Conservation (phyloP, 2,329 filamentous ascomycete species). For the Proliferodiscus dingleyae region DNA sequence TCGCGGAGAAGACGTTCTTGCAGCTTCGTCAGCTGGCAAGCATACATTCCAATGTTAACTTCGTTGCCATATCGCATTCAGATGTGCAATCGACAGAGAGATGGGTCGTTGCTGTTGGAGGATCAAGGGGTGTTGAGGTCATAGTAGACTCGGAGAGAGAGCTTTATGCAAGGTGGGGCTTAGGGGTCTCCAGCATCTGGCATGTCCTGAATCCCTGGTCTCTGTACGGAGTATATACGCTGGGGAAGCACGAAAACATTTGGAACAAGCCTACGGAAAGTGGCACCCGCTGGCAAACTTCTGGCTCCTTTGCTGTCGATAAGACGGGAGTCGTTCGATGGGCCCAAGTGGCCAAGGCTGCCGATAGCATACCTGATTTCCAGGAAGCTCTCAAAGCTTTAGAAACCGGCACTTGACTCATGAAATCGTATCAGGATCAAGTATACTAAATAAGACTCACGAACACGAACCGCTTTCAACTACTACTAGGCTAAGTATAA, state of each 20-base stretch:
- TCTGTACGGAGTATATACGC: conserved; percentile 51
- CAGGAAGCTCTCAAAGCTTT: conserved; percentile 38
- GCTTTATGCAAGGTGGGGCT: conserved; percentile 60
- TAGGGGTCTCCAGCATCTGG: conserved; percentile 55
- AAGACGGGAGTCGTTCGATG: conserved; percentile 47
- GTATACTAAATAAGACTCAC: too few relatives aligned
- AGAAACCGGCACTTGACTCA: conserved; percentile 3
- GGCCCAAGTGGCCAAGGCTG: conserved; percentile 42
- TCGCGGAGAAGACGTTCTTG: conserved; percentile 61
- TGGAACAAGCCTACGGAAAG: conserved; percentile 62
- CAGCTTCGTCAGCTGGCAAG: conserved; percentile 48
- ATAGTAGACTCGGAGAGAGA: conserved; percentile 56
- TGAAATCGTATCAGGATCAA: too few relatives aligned
- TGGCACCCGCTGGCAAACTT: conserved; percentile 64
- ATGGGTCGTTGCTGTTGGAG: conserved; percentile 25
- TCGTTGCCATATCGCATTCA: conserved; percentile 60
- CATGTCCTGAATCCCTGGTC: conserved; percentile 56
- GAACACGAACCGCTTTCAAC: too few relatives aligned
- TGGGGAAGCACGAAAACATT: conserved; percentile 59
- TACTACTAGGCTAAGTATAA: too few relatives aligned
- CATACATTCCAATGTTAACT: conserved; percentile 46
- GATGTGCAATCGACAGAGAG: conserved; percentile 49
- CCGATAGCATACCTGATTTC: conserved; percentile 52
- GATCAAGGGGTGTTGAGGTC: conserved; percentile 44
- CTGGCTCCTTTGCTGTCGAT: conserved; percentile 60